Conservation (phyloP, 441 rosid genomes). For the Euphorbia schlechtendalii region DNA sequence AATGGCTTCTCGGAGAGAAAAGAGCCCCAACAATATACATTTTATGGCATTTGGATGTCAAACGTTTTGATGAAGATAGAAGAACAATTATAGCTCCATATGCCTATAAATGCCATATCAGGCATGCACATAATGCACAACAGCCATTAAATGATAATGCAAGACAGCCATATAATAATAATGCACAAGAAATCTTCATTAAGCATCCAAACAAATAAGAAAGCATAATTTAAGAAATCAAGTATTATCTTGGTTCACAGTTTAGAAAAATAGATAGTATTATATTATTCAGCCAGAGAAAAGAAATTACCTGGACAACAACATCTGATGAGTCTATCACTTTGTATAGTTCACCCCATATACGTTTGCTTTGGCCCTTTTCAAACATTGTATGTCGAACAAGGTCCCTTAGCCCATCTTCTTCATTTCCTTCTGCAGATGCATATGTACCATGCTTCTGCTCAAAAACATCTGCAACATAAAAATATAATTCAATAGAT, state of each 20-base stretch:
- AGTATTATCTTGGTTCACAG: not conserved
- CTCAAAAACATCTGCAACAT: constrained; percentile 60
- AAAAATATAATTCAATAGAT: constrained; percentile 3
- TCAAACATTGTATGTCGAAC: constrained; percentile 96
- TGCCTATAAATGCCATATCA: not conserved
- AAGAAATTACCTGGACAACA: constrained; percentile 64
- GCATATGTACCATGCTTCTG: constrained; percentile 36
- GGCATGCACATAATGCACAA: not conserved
- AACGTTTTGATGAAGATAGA: not conserved
- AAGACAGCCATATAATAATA: no score
- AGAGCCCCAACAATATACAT: not conserved
- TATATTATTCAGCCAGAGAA: not conserved
- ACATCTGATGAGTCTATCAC: constrained; percentile 96
- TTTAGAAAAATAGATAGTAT: not conserved
- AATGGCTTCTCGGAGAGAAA: constrained; percentile 1
- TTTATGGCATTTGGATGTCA: not conserved
- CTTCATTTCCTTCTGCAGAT: constrained; percentile 51
- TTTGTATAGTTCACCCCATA: constrained; percentile 99
- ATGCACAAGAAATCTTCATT: not conserved
- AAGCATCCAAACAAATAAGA: not conserved
- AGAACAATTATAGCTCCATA: not conserved
- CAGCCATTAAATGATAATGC: no score
- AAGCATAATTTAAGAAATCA: not conserved
- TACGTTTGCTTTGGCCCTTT: constrained; percentile 95
- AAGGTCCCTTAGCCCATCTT: constrained; percentile 75